A percentile compares a stretch with the other conserved stretches of the same genome.
phyloP scores from a whole-genome alignment of 768 basidiomycete species.

The Kwoniella heveanensis region DNA sequence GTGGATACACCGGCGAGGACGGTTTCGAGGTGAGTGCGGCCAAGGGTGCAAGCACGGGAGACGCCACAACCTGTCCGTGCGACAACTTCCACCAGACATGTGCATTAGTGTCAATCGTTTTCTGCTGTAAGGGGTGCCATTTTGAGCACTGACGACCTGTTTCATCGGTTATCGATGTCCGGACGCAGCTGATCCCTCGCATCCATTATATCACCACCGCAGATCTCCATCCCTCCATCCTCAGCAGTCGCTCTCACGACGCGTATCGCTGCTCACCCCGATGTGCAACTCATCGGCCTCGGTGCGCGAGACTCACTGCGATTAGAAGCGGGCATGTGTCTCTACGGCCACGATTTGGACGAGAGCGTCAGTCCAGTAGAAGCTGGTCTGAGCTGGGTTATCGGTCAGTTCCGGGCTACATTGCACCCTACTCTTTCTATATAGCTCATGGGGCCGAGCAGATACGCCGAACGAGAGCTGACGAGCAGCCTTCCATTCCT shows the following conservation, averaged over 20 bases:
- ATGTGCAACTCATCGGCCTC: conserved; percentile 82
- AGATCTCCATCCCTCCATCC: conserved; percentile 84
- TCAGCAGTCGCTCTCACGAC: conserved; percentile 72
- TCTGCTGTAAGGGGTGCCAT: too few relatives aligned
- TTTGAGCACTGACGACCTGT: too few relatives aligned
- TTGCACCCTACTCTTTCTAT: too few relatives aligned
- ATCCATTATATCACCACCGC: neutral
- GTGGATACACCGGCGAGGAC: conserved; percentile 98
- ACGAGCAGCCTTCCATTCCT: too few relatives aligned
- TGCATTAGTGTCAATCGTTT: too few relatives aligned
- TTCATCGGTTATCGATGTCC: too few relatives aligned
- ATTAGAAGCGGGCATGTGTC: conserved; percentile 93
- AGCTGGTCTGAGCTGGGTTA: conserved; percentile 89
- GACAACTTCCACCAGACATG: too few relatives aligned
- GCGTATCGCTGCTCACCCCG: conserved; percentile 64
- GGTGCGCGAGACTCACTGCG: conserved; percentile 92
- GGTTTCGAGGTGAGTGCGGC: conserved; percentile 86
- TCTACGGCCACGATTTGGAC: conserved; percentile 92
- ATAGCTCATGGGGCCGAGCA: too few relatives aligned
- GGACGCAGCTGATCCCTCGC: neutral
- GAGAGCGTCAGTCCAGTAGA: conserved; percentile 84
- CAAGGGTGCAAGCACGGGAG: too few relatives aligned
- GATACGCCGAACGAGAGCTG: too few relatives aligned
- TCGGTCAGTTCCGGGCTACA: too few relatives aligned
- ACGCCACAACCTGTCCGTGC: too few relatives aligned